Evolutionary conservation across 1,139 yeast species (phyloP), one percentile per base, ranked within the genome.

Genomic region (Protomyces macrosporus): DNA sequence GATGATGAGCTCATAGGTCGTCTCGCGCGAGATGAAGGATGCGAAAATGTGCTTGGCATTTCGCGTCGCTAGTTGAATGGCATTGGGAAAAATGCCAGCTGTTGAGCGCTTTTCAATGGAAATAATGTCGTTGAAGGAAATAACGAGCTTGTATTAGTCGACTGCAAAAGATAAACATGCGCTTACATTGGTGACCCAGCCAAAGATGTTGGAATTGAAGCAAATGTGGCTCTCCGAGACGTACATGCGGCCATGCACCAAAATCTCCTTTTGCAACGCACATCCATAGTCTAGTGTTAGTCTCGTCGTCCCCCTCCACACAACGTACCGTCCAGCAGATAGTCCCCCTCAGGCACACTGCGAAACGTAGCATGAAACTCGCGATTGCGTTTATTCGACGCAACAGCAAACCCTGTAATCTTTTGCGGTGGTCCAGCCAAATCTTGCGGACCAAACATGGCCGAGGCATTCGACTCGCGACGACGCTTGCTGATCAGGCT

Each of bases 61-160:
- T 55, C 76, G 69, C 7, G 96, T 87, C 67, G 85, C 86, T n/a
- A 90, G 79, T 10, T 82, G 79, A 16, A 91, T 88, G 1, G 96
- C 98, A 73, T 91, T 91, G 14, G 97, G 97, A 72, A 93, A 90
- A 39, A 93, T 77, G 0, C 96, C 96, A 0, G 90, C 97, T 0
- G 97, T 90, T 53, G 84, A 81, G 68, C 84, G 85, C 75, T 89
- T 88, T 70, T 90, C 97, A 69, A 93, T 81, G 34, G 82, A 79
- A 3, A 83, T 79, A 53, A 93, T 84, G 65, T 90, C 96, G 57
- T 81, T 82, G 70, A 87, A 82, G 1, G 89, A 85, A 37, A 93
- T 82, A 5, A 87, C 82, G 52, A 91, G 60, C 65, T 63, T 16
- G 33, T 32, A 10, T 32, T 16, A 42, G 51, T 30, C n/a, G 12